These are phyloP conservation scores for Eucalyptus regnans DNA, from an alignment of 345 rosid species.

Conservation along the genomic window DNA sequence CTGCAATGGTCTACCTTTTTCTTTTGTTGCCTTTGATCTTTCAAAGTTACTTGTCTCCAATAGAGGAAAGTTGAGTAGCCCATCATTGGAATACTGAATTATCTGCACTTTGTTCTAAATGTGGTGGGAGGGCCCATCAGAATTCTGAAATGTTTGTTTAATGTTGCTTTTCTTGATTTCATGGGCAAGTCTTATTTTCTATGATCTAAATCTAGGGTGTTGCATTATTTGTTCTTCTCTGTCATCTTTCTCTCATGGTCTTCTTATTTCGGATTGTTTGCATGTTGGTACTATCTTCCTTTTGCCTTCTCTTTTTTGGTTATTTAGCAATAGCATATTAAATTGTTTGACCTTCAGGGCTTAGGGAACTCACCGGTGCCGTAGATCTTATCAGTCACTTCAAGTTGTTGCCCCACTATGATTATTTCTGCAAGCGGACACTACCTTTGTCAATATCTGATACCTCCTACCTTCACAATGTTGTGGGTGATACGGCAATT, in stretches of 20 bases:
- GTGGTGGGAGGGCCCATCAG: background rate
- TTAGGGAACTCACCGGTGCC: constrained; percentile 69
- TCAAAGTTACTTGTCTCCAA: background rate
- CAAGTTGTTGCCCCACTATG: constrained; percentile 65
- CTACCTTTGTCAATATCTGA: constrained; percentile 74
- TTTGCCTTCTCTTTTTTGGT: background rate
- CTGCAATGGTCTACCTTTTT: background rate
- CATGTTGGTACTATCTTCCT: background rate
- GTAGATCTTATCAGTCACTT: constrained; percentile 76
- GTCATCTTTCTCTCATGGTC: background rate
- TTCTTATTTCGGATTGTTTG: background rate
- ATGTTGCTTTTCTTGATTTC: background rate
- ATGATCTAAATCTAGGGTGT: background rate
- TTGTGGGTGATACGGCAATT: constrained; percentile 76
- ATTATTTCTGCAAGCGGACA: constrained; percentile 72
- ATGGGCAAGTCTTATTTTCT: background rate
- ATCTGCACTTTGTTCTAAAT: background rate
- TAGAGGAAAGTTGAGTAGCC: background rate
- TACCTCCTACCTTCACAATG: constrained; percentile 65
- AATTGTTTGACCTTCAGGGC: constrained; percentile 33
- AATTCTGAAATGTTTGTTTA: background rate
- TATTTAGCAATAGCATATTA: background rate
- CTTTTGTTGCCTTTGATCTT: background rate
- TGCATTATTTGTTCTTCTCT: background rate
- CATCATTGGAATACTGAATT: background rate